Evolutionary conservation across 495 filamentous ascomycete species (phyloP), one percentile per base, ranked within the genome.

Genomic region (Hypoxylon cercidicola): DNA sequence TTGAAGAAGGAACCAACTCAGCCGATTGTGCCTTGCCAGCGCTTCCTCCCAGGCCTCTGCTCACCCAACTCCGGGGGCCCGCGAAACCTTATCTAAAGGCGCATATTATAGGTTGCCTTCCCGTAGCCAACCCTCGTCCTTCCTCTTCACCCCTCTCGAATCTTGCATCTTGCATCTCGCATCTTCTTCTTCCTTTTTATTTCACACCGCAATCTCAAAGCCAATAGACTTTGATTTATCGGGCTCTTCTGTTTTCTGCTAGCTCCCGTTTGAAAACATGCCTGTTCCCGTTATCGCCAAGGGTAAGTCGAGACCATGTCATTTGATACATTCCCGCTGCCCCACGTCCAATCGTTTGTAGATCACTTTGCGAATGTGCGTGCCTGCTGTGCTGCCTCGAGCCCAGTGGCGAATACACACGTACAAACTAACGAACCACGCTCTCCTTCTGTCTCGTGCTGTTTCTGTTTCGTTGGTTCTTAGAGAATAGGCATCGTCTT

Each of bases 221-320:
- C 30, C 47, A 23, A 19, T 18, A 40, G 46, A 18, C 40, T 40
- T 28, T 3, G 15, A 12, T 56, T 56, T 43, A 44, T 54, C 25
- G 46, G 18, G 25, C 25, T 28, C 7, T 28, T 18, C 34, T 64
- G 20, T 39, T 68, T 59, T 35, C 49, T 12, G 43, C 55, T 35
- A 53, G 64, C 53, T 58, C 21, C 32, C 54, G 50, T 48, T 32
- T 45, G 15, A 40, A 43, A 75, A 67, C 32, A 81, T 81, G 79
- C 77, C 79, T 62, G 49, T 79, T 55, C 78, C 79, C 50, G 61
- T 81, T 60, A 70, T 74, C 52, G 79, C 78, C 62, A 80, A 81
- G 75, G 77, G 79, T 81, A 51, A 77, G 79, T 72, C 25, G 1
- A 48, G 43, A 20, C 64, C 25, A 61, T 62, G 64, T 62, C 55